Evolutionary conservation across 345 rosid genomes (phyloP).

Genomic region (Mangifera indica): DNA sequence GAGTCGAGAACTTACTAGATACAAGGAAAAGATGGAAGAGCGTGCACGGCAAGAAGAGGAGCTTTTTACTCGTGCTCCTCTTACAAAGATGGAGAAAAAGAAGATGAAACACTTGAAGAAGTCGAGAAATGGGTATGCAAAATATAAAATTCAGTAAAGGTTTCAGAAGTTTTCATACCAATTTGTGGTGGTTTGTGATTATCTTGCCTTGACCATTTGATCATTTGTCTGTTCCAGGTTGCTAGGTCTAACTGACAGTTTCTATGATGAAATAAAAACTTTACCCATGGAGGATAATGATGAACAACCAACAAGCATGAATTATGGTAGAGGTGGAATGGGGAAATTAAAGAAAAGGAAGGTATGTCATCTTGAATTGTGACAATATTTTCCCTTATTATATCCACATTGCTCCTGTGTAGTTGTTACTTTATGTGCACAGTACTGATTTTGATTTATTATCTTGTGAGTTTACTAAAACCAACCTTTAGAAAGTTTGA

Average conservation of each 20-base stretch:
- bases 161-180: slow-evolving; percentile 2
- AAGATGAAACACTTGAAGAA: slow-evolving; percentile 66
- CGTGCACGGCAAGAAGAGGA: slow-evolving; percentile 78
- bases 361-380: slow-evolving; percentile 31
- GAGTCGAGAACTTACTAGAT: slow-evolving; percentile 62
- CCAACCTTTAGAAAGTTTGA: too few species aligned
- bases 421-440: background rate
- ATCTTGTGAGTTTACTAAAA: background rate
- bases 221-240: slow-evolving; percentile 50
- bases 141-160: background rate
- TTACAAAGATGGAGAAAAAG: slow-evolving; percentile 69
- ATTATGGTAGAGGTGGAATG: slow-evolving; percentile 26
- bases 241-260: slow-evolving; percentile 65
- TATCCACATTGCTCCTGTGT: too few species aligned
- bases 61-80: slow-evolving; percentile 66
- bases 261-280: slow-evolving; percentile 63
- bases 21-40: slow-evolving; percentile 55
- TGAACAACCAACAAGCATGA: slow-evolving; percentile 31
- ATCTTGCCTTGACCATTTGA: slow-evolving; percentile 14
- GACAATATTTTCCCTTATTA: too few species aligned
- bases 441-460: background rate
- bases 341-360: slow-evolving; percentile 63
- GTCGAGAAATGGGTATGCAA: slow-evolving; percentile 76
- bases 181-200: background rate
- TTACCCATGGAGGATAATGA: slow-evolving; percentile 48